Base-by-base conservation (phyloP, 768 basidiomycete species). In the Wakefieldia striispora region DNA sequence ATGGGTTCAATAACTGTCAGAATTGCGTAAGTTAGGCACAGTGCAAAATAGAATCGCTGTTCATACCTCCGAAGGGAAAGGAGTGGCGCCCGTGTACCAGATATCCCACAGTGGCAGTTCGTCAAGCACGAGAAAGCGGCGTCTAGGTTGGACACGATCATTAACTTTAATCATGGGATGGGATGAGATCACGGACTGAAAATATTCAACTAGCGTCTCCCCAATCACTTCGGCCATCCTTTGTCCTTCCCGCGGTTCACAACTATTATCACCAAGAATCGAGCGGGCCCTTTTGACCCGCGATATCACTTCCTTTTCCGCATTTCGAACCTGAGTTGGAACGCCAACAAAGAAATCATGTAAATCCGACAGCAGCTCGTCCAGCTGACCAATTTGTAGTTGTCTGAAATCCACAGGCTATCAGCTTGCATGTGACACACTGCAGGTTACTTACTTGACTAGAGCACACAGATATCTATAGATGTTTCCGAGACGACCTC, bases 31-130 rank as follows among this genome's bases (percentile, higher is more conserved):
- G 47, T 60, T 21, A 57, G 43, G 8, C 4, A 31, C 43, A 17
- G 37, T 6, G 11, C 11, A 21, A 29, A 42, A 34, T 16, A 11
- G 31, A 9, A 12, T 9, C 19, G 41, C 27, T 27, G 20, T 14
- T 58, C 72, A 40, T 54, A 88, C 87, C 71, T 90, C 85, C 11
- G 77, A 75, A 3, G 87, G 83, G 53, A 87, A 86, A 1, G 82
- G 78, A 3, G 79, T 73, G 6, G 68, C 61, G 5, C 86, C 84
- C 0, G 83, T 88, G 49, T 83, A 88, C 86, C 86, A 91, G 9
- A 88, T 65, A 47, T 85, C 82, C 81, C 84, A 89, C 24, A 91
- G 66, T 13, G 68, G 64, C 2, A 66, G 51, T 6, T 76, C 74
- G 47, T 86, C 84, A 0, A 82, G 70, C 3, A 77, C 71, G 13